phyloP scores from a whole-genome alignment of 2,329 filamentous ascomycete species.

The Alternaria panax region DNA sequence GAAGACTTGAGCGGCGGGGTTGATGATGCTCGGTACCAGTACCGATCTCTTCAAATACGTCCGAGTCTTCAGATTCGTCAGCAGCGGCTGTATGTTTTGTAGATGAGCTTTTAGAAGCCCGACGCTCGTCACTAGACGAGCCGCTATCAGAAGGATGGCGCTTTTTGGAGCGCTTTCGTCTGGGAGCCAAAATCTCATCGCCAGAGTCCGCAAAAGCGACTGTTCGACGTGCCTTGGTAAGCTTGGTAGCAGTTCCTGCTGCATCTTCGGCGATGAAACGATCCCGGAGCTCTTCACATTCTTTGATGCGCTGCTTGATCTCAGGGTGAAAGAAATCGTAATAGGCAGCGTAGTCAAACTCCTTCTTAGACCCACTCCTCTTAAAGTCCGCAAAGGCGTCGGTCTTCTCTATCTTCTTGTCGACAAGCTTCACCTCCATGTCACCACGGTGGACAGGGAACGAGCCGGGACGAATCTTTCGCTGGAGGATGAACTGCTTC shows the following conservation, averaged over 20 bases:
- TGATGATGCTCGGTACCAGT: not conserved
- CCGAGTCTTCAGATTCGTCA: conserved; percentile 1
- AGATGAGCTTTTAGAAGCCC: not conserved
- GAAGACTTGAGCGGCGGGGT: conserved; percentile 8
- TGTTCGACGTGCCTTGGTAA: conserved; percentile 1
- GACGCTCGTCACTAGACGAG: conserved; percentile 1
- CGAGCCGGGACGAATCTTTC: conserved; percentile 30
- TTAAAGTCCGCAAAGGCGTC: conserved; percentile 4
- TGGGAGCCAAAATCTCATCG: not conserved
- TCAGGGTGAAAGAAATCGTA: conserved; percentile 20
- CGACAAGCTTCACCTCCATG: conserved; percentile 32
- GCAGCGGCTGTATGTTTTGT: not conserved
- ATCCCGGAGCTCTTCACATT: conserved; percentile 8
- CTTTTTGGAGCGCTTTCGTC: not conserved
- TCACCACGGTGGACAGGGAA: conserved; percentile 42
- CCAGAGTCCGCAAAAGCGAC: not conserved
- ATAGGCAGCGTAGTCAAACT: conserved; percentile 20
- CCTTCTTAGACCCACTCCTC: conserved; percentile 10
- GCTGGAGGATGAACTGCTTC: conserved; percentile 36
- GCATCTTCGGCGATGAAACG: conserved; percentile 10
- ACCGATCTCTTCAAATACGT: conserved; percentile 1
- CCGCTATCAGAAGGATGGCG: not conserved
- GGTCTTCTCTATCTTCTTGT: conserved; percentile 27
- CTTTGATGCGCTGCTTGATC: conserved; percentile 20
- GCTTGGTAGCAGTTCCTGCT: not conserved